phyloP scores from a whole-genome alignment of 208 protist genomes.

The Crithidia bombi region DNA sequence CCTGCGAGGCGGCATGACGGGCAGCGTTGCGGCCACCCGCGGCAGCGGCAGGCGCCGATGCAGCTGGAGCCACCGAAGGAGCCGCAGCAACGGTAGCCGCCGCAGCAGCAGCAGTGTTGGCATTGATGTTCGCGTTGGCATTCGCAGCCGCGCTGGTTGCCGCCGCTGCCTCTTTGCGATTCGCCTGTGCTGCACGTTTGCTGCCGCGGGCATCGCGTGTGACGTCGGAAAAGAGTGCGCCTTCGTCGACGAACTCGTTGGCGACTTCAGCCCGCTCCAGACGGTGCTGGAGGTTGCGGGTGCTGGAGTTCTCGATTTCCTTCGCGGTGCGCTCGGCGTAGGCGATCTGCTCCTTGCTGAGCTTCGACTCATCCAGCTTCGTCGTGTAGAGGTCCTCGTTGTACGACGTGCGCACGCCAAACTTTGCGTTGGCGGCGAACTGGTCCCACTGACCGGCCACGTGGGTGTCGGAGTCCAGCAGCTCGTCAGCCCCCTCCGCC shows the following conservation, averaged over 20 bases:
- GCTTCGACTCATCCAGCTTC: conserved; percentile 76
- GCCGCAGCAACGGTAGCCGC: neutral
- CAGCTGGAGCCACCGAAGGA: neutral
- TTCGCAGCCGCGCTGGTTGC: conserved; percentile 22
- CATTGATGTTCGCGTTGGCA: conserved; percentile 18
- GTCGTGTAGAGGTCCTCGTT: conserved; percentile 90
- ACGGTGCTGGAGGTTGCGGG: conserved; percentile 70
- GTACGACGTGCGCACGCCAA: conserved; percentile 88
- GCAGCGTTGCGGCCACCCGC: conserved; percentile 9
- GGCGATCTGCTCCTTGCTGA: conserved; percentile 71
- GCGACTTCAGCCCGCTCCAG: conserved; percentile 67
- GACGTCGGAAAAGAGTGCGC: conserved; percentile 83
- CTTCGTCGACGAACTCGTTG: conserved; percentile 70
- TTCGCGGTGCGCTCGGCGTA: conserved; percentile 72
- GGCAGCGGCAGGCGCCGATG: conserved; percentile 2
- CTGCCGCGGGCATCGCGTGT: conserved; percentile 24
- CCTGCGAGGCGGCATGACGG: conserved; percentile 22
- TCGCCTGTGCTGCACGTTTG: conserved; percentile 12
- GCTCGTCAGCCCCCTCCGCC: conserved; percentile 54
- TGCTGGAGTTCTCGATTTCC: conserved; percentile 74
- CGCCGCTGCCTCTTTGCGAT: conserved; percentile 22
- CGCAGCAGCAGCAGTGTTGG: conserved; percentile 4
- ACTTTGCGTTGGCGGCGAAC: conserved; percentile 85
- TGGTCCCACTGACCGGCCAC: conserved; percentile 86
- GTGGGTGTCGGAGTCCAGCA: conserved; percentile 61